Percentiles rank a stretch among this genome's conserved stretches.
phyloP scores from a whole-genome alignment of 768 basidiomycete genomes.

The Cystobasidiopsis lactophilus region DNA sequence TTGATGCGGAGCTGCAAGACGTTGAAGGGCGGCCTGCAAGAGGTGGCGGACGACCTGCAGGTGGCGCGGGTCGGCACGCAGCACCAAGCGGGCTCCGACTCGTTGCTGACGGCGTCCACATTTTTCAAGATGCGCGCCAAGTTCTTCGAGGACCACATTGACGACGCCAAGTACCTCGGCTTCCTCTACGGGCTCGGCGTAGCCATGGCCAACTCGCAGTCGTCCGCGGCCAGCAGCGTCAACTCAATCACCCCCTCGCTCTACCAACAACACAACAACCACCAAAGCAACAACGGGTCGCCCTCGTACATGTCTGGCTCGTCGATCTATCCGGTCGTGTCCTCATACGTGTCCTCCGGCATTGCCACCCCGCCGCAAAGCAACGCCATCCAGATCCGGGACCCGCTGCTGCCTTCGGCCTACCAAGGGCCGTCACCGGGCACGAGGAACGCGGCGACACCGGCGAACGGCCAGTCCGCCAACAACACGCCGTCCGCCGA shows the following conservation, averaged over 20 bases:
- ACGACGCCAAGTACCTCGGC: slow-evolving; percentile 31
- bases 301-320: not conserved
- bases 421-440: too few relatives aligned
- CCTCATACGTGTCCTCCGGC: not conserved
- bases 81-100: slow-evolving; percentile 95
- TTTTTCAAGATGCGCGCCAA: slow-evolving; percentile 90
- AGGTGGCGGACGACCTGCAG: slow-evolving; percentile 85
- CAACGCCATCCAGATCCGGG: too few relatives aligned
- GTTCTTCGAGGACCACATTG: slow-evolving; percentile 76
- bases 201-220: not conserved
- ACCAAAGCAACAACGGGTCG: too few relatives aligned
- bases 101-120: slow-evolving; percentile 69
- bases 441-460: too few relatives aligned
- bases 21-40: slow-evolving; percentile 70
- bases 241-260: not conserved
- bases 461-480: too few relatives aligned
- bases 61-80: slow-evolving; percentile 70
- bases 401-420: too few relatives aligned
- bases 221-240: not conserved
- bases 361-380: not conserved
- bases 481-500: too few relatives aligned
- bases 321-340: not conserved
- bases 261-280: not conserved
- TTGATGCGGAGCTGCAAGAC: slow-evolving; percentile 71
- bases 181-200: not conserved